Percentiles rank a stretch among this genome's conserved stretches.
phyloP scores from a whole-genome alignment of 2,329 filamentous ascomycete species.

The Beauveria pseudobassiana region DNA sequence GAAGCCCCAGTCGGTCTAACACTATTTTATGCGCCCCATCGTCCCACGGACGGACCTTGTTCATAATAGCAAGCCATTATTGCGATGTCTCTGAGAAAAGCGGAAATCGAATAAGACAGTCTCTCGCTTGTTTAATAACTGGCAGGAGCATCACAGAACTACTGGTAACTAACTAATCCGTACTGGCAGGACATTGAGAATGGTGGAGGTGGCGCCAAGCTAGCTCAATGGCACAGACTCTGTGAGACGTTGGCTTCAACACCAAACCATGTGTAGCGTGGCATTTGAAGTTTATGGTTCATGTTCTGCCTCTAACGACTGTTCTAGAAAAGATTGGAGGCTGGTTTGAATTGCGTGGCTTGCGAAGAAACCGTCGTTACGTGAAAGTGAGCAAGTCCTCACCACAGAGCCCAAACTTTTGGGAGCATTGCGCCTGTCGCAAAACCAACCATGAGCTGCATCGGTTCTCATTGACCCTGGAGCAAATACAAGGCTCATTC shows the following conservation, averaged over 20 bases:
- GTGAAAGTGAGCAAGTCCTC: background rate
- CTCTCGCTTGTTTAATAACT: background rate
- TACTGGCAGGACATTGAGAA: background rate
- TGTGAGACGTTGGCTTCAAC: background rate
- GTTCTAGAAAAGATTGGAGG: background rate
- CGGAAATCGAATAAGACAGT: background rate
- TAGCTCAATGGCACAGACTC: slow-evolving; percentile 2
- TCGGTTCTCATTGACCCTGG: background rate
- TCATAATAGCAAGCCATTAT: background rate
- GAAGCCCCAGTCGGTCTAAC: background rate
- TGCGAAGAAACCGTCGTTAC: background rate
- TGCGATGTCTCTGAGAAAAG: background rate
- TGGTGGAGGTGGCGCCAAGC: slow-evolving; percentile 1
- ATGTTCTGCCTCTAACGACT: background rate
- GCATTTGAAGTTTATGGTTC: background rate
- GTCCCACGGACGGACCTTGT: background rate
- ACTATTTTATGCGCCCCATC: background rate
- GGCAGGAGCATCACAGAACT: background rate
- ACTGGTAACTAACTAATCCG: background rate
- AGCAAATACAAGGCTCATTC: background rate
- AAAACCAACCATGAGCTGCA: background rate
- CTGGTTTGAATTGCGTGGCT: background rate
- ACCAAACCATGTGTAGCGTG: background rate
- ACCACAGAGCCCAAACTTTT: background rate
- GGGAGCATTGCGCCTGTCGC: background rate